Evolutionary conservation across 345 rosid genomes (phyloP).

Genomic region (Syzygium aqueum): DNA sequence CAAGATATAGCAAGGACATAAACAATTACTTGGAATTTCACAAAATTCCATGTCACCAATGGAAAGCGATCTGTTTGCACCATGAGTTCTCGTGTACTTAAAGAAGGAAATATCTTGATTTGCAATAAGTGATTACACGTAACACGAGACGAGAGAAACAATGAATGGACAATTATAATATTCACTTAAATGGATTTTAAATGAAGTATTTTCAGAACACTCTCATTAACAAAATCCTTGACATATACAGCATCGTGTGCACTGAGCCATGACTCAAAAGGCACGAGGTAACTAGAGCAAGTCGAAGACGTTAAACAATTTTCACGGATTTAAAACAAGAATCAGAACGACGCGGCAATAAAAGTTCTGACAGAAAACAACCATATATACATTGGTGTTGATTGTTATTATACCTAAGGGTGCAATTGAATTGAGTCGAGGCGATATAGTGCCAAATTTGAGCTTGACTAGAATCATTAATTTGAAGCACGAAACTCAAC

Average conservation of each 20-base stretch:
- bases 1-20: neutral
- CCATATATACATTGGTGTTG: neutral
- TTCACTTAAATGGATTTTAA: accelerated
- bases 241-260: neutral
- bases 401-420: neutral
- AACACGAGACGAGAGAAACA: accelerated
- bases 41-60: neutral
- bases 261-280: neutral
- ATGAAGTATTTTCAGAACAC: neutral
- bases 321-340: accelerated
- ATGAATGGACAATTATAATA: neutral
- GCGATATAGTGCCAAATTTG: accelerated
- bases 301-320: neutral
- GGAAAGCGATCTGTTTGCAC: neutral
- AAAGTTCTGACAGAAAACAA: accelerated
- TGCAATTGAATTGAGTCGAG: neutral
- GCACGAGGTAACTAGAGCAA: neutral
- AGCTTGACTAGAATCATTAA: neutral
- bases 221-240: neutral
- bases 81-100: neutral
- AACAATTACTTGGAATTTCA: neutral
- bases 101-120: neutral
- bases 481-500: neutral
- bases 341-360: neutral
- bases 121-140: neutral